Conservation (phyloP, 345 rosid genomes). For the thale cress (Arabidopsis thaliana) region DNA sequence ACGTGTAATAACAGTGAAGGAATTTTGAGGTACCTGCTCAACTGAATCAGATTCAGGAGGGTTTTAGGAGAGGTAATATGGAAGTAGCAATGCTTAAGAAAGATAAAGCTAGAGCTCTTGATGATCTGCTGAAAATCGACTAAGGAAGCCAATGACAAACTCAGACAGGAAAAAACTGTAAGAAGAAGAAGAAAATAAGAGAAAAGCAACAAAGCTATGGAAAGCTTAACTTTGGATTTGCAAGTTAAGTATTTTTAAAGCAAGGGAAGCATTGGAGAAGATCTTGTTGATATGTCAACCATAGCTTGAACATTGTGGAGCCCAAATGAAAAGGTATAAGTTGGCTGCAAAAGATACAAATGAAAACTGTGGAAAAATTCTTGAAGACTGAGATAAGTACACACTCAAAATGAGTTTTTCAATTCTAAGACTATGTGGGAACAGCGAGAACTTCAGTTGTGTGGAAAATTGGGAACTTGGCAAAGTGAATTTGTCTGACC, state of each 20-base stretch:
- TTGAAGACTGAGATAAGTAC: slow-evolving; percentile 43
- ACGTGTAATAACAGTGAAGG: slow-evolving; percentile 51
- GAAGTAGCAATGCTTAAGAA: slow-evolving; percentile 63
- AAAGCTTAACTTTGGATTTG: slow-evolving; percentile 73
- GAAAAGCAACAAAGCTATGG: slow-evolving; percentile 83
- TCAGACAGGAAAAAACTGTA: slow-evolving; percentile 64
- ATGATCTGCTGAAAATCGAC: slow-evolving; percentile 64
- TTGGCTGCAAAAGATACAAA: slow-evolving; percentile 66
- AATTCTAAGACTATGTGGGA: slow-evolving; percentile 70
- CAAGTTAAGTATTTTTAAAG: slow-evolving; percentile 80
- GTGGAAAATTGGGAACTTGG: slow-evolving; percentile 55
- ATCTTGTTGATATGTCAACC: slow-evolving; percentile 56
- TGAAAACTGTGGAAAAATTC: slow-evolving; percentile 66
- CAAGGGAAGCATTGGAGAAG: slow-evolving; percentile 77
- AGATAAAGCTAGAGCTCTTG: slow-evolving; percentile 66
- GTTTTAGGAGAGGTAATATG: slow-evolving; percentile 75
- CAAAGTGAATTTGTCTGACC: slow-evolving; percentile 36
- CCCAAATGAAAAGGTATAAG: slow-evolving; percentile 62
- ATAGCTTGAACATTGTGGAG: slow-evolving; percentile 62
- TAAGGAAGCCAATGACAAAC: slow-evolving; percentile 75
- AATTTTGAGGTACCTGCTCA: slow-evolving; percentile 66
- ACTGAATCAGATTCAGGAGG: slow-evolving; percentile 67
- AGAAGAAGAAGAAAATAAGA: slow-evolving; percentile 59
- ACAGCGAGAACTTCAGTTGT: slow-evolving; percentile 59
- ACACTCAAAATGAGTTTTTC: slow-evolving; percentile 55